Percentiles rank a stretch among this genome's conserved stretches.
Conservation (phyloP, 2,329 filamentous ascomycete genomes). For the Verticillium nonalfalfae region DNA sequence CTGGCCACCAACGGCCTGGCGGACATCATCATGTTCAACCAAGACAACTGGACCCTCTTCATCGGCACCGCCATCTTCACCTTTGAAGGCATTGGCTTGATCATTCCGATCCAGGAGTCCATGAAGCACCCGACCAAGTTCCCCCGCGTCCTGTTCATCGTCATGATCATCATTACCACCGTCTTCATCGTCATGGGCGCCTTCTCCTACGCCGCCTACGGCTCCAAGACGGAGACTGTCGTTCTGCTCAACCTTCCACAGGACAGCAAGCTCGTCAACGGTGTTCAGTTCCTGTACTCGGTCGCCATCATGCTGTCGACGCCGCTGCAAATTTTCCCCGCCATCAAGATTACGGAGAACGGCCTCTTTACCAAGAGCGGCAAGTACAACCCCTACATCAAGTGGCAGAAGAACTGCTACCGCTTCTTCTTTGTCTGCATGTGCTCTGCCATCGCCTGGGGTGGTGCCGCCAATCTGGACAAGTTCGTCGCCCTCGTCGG, state of each 20-base stretch:
- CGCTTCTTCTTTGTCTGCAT: slow-evolving; percentile 86
- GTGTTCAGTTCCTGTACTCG: slow-evolving; percentile 95
- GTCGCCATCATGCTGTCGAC: slow-evolving; percentile 94
- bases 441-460: slow-evolving; percentile 85
- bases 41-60: slow-evolving; percentile 90
- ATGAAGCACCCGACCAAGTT: slow-evolving; percentile 89
- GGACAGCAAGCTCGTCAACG: slow-evolving; percentile 91
- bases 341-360: slow-evolving; percentile 93
- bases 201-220: slow-evolving; percentile 92
- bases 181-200: slow-evolving; percentile 90
- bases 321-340: slow-evolving; percentile 93
- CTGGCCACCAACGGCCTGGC: slow-evolving; percentile 69
- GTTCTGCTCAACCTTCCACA: slow-evolving; percentile 95
- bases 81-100: slow-evolving; percentile 72
- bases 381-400: slow-evolving; percentile 97
- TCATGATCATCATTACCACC: slow-evolving; percentile 93
- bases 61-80: slow-evolving; percentile 96
- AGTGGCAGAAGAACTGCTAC: slow-evolving; percentile 99
- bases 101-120: slow-evolving; percentile 68
- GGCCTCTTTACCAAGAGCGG: slow-evolving; percentile 89
- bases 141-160: slow-evolving; percentile 75
- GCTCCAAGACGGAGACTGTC: slow-evolving; percentile 91
- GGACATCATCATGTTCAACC: slow-evolving; percentile 88
- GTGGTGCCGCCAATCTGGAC: slow-evolving; percentile 85
- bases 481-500: slow-evolving; percentile 71